phyloP scores from a whole-genome alignment of 768 basidiomycete genomes.

The Boletellus ananiceps region DNA sequence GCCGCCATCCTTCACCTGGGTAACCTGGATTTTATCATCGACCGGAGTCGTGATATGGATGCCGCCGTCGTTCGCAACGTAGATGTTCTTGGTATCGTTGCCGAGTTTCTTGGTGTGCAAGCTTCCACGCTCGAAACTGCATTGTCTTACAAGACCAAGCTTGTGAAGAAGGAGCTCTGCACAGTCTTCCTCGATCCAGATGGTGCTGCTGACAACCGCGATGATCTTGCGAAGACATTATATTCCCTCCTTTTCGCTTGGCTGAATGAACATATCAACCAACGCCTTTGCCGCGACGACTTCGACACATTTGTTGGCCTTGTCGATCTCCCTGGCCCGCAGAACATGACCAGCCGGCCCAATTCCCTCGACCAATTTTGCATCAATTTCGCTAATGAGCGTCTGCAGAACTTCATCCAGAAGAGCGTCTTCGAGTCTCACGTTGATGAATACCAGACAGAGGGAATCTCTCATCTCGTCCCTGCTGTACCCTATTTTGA shows the following conservation, averaged over 20 bases:
- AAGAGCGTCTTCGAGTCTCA: conserved; percentile 76
- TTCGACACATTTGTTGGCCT: conserved; percentile 90
- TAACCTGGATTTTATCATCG: conserved; percentile 88
- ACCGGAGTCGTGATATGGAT: conserved; percentile 81
- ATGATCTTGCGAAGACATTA: conserved; percentile 89
- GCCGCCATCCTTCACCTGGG: conserved; percentile 96
- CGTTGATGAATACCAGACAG: conserved; percentile 76
- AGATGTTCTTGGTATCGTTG: conserved; percentile 76
- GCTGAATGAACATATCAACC: conserved; percentile 95
- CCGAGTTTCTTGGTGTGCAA: conserved; percentile 88
- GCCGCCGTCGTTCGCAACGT: conserved; percentile 88
- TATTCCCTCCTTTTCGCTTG: conserved; percentile 95
- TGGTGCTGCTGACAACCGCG: conserved; percentile 87
- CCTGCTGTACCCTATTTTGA: conserved; percentile 80
- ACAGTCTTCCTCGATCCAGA: conserved; percentile 95
- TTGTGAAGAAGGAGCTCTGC: conserved; percentile 95
- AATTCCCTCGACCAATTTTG: conserved; percentile 97
- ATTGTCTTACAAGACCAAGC: conserved; percentile 86
- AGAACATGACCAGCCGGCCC: conserved; percentile 80
- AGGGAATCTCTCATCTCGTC: conserved; percentile 69
- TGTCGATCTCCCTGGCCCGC: conserved; percentile 90
- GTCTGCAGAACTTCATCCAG: conserved; percentile 79
- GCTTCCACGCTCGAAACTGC: conserved; percentile 68
- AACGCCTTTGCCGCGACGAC: conserved; percentile 90
- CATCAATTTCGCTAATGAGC: conserved; percentile 95